A percentile compares a stretch with the other conserved stretches of the same genome.
Conservation (phyloP, 306 rosid genomes). For the Calophaca sinica region DNA sequence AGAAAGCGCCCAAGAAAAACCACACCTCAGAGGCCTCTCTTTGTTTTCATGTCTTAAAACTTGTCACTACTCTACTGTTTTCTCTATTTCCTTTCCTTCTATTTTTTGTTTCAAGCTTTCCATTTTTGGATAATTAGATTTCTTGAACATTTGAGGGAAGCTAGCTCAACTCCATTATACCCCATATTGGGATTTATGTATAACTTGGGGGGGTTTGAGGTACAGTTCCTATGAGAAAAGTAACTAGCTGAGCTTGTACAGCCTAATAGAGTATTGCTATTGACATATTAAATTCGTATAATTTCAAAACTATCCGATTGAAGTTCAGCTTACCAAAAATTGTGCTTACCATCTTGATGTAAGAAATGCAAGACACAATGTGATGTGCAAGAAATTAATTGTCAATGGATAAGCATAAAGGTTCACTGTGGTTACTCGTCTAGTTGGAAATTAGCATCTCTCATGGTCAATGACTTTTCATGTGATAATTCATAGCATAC, state of each 20-base stretch:
- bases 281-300: slow-evolving; percentile 2
- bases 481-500: not conserved
- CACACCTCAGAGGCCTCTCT: slow-evolving; percentile 71
- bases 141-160: slow-evolving; percentile 46
- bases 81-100: slow-evolving; percentile 35
- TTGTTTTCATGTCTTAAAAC: slow-evolving; percentile 50
- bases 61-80: slow-evolving; percentile 31
- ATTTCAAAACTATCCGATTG: not conserved
- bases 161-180: slow-evolving; percentile 51
- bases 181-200: slow-evolving; percentile 53
- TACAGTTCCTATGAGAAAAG: slow-evolving; percentile 45
- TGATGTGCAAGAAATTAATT: not conserved
- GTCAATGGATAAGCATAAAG: not conserved
- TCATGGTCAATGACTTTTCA: slow-evolving; percentile 18
- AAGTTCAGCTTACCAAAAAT: not conserved
- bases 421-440: not conserved
- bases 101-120: slow-evolving; percentile 6
- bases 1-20: slow-evolving; percentile 85
- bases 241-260: slow-evolving; percentile 62
- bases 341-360: not conserved
- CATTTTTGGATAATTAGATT: slow-evolving; percentile 45
- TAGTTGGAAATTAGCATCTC: not conserved
- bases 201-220: slow-evolving; percentile 52
- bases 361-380: not conserved
- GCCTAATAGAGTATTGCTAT: slow-evolving; percentile 44